Conservation (phyloP, 345 rosid genomes). For the Citrus maxima region DNA sequence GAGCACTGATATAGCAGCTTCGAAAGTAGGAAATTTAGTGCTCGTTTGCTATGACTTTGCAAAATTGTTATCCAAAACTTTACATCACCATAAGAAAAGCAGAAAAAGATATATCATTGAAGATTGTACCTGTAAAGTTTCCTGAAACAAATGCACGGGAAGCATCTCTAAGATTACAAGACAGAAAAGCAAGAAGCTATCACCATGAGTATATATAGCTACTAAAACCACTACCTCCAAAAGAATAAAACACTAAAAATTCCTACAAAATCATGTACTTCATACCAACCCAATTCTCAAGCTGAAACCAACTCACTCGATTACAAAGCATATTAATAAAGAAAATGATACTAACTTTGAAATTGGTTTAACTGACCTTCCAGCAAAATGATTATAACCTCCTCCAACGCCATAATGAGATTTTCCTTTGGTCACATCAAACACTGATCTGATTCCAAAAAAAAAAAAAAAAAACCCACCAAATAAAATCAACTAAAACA, state of each 20-base stretch:
- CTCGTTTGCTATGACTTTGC: neutral
- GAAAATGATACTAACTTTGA: neutral
- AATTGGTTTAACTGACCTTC: slow-evolving; percentile 52
- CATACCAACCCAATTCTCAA: neutral
- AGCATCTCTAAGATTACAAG: slow-evolving; percentile 62
- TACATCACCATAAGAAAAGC: neutral
- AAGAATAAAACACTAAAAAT: neutral
- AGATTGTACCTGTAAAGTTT: slow-evolving; percentile 74
- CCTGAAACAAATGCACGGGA: slow-evolving; percentile 97
- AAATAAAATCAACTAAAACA: neutral
- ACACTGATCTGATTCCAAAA: slow-evolving; percentile 70
- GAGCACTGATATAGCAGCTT: neutral
- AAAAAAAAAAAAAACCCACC: neutral
- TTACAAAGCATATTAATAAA: neutral
- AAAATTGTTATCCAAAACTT: neutral
- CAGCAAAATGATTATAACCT: slow-evolving; percentile 89
- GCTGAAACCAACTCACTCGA: neutral
- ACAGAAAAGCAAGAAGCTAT: slow-evolving; percentile 19
- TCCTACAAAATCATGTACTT: neutral
- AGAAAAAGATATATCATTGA: neutral
- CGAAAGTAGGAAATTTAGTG: neutral
- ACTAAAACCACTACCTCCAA: neutral
- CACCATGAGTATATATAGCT: slow-evolving; percentile 2
- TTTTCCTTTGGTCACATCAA: slow-evolving; percentile 90
- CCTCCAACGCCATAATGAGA: slow-evolving; percentile 91